Base-by-base conservation (phyloP, 805 yeast species). In the Vanderwaltozyma tropicalis region DNA sequence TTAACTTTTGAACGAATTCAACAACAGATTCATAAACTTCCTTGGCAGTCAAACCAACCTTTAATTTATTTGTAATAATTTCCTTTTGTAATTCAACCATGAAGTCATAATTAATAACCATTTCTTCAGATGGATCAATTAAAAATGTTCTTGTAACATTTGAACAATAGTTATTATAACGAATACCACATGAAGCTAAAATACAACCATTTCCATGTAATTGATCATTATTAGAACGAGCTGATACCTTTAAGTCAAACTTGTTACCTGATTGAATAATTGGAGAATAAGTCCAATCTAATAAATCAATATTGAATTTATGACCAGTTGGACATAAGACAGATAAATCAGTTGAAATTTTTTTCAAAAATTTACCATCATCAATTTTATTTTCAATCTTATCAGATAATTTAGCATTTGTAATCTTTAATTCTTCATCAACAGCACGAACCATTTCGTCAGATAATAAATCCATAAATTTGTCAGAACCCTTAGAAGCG, bases 211-310 rank as follows among this genome's bases (percentile, higher is more conserved):
- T 73, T 8, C 84, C 80, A 34, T 72, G 71, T 36, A 81, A 65
- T 46, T 72, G 74, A 32, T 74, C 73, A 42, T 75, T 71, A 37
- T 75, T 74, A 1, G 95, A 80, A 40, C 78, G 74, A 1, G 94
- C 95, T 40, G 89, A 78, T 31, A 94, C 88, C 50, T 72, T 78
- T 53, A 88, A 67, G 59, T 87, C 95, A 53, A 78, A 88, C 39
- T 77, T 76, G 26, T 85, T 86, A 38, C 94, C 94, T 48, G 94
- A 80, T 63, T 86, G 94, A 37, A 87, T 72, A 37, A 87, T 83
- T 21, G 97, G 96, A 39, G 87, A 76, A 59, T 84, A 86, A 47
- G 94, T 83, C 96, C 96, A 89, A 57, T 89, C 97, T 16, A 89
- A 63, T 45, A 76, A 73, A 43, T 74, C 76, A 5, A 80, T 66